phyloP scores from a whole-genome alignment of 2,329 filamentous ascomycete genomes.

The Ramichloridium luteum region DNA sequence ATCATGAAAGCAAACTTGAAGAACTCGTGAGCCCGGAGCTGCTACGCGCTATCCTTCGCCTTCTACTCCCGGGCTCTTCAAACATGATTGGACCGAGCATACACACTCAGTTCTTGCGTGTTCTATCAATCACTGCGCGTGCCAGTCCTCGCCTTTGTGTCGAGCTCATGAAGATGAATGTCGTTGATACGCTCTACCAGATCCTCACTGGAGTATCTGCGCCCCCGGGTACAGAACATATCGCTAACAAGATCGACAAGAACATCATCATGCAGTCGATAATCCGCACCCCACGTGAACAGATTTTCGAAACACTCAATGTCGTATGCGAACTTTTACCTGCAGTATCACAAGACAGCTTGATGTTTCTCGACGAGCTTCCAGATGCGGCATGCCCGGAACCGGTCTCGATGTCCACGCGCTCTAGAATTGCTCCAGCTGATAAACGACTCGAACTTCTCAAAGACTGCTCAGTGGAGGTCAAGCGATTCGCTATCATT shows the following conservation, averaged over 20 bases:
- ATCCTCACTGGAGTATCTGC: slow-evolving; percentile 93
- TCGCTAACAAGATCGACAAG: slow-evolving; percentile 80
- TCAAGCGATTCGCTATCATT: slow-evolving; percentile 85
- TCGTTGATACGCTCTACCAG: slow-evolving; percentile 95
- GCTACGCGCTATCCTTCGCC: slow-evolving; percentile 69
- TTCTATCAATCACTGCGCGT: slow-evolving; percentile 78
- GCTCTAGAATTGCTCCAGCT: slow-evolving; percentile 48
- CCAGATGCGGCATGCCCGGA: slow-evolving; percentile 36
- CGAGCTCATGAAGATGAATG: slow-evolving; percentile 88
- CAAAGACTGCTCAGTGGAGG: slow-evolving; percentile 69
- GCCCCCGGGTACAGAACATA: slow-evolving; percentile 62
- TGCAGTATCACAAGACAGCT: slow-evolving; percentile 48
- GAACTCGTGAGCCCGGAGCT: slow-evolving; percentile 82
- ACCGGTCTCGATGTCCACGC: slow-evolving; percentile 30
- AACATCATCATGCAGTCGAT: slow-evolving; percentile 98
- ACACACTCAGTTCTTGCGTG: slow-evolving; percentile 89
- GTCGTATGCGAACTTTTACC: slow-evolving; percentile 92
- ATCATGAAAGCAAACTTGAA: slow-evolving; percentile 76
- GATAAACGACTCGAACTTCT: slow-evolving; percentile 75
- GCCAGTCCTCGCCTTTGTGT: slow-evolving; percentile 78
- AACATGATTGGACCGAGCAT: slow-evolving; percentile 91
- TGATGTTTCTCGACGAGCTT: slow-evolving; percentile 40
- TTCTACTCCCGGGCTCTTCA: slow-evolving; percentile 84
- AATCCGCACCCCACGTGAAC: slow-evolving; percentile 87
- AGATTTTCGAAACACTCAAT: slow-evolving; percentile 93